Evolutionary conservation across 2,329 filamentous ascomycete species (phyloP), one percentile per base, ranked within the genome.

Genomic region (Arthrobotrys musiformis): DNA sequence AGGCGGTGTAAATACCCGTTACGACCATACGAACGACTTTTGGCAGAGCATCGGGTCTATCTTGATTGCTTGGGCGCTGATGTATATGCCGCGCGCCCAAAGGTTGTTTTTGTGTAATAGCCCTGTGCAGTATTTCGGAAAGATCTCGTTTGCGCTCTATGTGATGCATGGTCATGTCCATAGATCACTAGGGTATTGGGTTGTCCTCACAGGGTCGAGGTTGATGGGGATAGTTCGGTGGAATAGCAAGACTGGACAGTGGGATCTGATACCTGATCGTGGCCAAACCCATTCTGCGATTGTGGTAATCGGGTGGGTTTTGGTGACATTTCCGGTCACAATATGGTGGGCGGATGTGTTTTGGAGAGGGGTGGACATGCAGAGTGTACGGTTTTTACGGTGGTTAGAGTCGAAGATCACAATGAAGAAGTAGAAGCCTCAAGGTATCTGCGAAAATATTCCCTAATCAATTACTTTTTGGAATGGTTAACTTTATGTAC

Each of bases 341-440:
- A n/a, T 72, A 13, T 72, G 37, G 19, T 46, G 7, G 19, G 58
- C 68, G 24, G 68, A 72, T 58, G 46, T 72, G 15, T 72, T 72
- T 28, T 72, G 58, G 68, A 46, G 68, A 30, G 58, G 35, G 2
- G 48, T 66, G 24, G 68, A 72, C 33, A 52, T 72, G 33, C 68
- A 64, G 40, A 72, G 68, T 24, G 68, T 72, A 9, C 44, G 48
- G 30, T 64, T 72, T 60, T 13, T 72, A 22, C 17, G 68, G 28
- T 72, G 68, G 68, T n/a, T 72, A 28, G 68, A 72, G 46, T 61
- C 54, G 22, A 64, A 73, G 50, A 64, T 73, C 15, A 56, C 42
- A 9, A 58, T 61, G 24, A 64, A 64, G 22, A 28, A 60, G 15
- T 42, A 35, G 26, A 2, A 13, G 40, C 15, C 3, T 19, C 15